Conservation (phyloP, 805 yeast genomes). For the Metschnikowia reukaufii region DNA sequence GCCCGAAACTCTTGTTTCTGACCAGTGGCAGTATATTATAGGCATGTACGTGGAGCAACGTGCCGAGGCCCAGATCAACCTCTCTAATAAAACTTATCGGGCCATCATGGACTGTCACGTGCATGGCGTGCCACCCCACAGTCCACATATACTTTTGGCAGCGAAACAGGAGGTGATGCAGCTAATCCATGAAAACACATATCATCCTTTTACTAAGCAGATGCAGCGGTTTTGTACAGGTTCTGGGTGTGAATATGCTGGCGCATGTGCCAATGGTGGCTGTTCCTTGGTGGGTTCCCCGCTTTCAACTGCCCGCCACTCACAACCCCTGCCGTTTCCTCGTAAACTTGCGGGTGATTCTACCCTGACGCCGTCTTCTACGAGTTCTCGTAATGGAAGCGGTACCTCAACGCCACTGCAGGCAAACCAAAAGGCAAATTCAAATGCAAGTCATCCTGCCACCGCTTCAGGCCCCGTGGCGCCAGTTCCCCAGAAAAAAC, state of each 20-base stretch:
- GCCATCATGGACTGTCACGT: slow-evolving; percentile 22
- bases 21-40: slow-evolving; percentile 43
- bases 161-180: slow-evolving; percentile 36
- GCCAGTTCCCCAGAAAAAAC: slow-evolving; percentile 16
- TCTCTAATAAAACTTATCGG: slow-evolving; percentile 40
- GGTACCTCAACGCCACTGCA: neutral
- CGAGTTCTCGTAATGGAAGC: neutral
- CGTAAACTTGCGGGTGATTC: neutral
- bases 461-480: no score
- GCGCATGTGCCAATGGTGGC: neutral
- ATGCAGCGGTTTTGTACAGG: slow-evolving; percentile 1
- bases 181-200: slow-evolving; percentile 37
- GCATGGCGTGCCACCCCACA: slow-evolving; percentile 22
- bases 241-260: neutral
- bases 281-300: neutral
- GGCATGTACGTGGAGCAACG: slow-evolving; percentile 40
- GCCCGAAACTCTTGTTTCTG: neutral
- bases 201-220: slow-evolving; percentile 16
- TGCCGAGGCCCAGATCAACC: slow-evolving; percentile 50
- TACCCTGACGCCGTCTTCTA: neutral
- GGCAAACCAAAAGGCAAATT: no score
- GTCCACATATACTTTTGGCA: slow-evolving; percentile 26
- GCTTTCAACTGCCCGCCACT: neutral
- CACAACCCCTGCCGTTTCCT: neutral
- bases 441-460: no score